These are phyloP conservation scores for Fomitopsis serialis DNA, from an alignment of 768 basidiomycete species.

Conservation along the genomic window DNA sequence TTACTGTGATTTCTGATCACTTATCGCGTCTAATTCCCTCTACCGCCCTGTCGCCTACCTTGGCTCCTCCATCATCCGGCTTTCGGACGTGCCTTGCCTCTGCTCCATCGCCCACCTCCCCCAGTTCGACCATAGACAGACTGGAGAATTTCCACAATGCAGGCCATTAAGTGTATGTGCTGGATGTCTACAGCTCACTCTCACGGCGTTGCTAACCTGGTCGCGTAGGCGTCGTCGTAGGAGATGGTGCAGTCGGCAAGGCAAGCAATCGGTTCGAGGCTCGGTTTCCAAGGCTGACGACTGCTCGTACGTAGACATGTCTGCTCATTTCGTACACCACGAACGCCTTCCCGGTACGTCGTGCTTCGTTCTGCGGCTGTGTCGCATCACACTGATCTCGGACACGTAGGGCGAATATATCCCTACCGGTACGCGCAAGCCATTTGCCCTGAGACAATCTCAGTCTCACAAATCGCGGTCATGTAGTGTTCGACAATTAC, in stretches of 20 bases:
- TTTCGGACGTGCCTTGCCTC: neutral
- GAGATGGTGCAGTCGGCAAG: slow-evolving; percentile 99
- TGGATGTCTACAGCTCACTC: neutral
- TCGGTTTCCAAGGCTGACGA: slow-evolving; percentile 16
- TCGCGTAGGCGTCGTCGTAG: slow-evolving; percentile 86
- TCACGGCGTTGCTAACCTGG: slow-evolving; percentile 7
- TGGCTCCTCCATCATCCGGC: neutral
- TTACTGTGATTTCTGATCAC: slow-evolving; percentile 3
- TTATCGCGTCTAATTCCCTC: slow-evolving; percentile 6
- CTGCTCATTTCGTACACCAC: slow-evolving; percentile 99
- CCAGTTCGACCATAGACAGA: slow-evolving; percentile 15
- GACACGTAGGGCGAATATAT: slow-evolving; percentile 83
- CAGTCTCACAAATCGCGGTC: slow-evolving; percentile 5
- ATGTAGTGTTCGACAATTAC: slow-evolving; percentile 96
- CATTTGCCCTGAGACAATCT: neutral
- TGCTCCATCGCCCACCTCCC: neutral
- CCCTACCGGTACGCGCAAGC: slow-evolving; percentile 64
- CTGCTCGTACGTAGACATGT: slow-evolving; percentile 65
- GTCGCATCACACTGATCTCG: slow-evolving; percentile 12
- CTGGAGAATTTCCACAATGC: slow-evolving; percentile 46
- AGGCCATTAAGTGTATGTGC: slow-evolving; percentile 84
- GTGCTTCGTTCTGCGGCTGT: slow-evolving; percentile 4
- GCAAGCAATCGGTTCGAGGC: slow-evolving; percentile 35
- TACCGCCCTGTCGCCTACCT: neutral
- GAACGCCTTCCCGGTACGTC: slow-evolving; percentile 88